These are phyloP conservation scores for Hirsutella minnesotensis DNA, from an alignment of 2,329 filamentous ascomycete species.

Conservation along the genomic window DNA sequence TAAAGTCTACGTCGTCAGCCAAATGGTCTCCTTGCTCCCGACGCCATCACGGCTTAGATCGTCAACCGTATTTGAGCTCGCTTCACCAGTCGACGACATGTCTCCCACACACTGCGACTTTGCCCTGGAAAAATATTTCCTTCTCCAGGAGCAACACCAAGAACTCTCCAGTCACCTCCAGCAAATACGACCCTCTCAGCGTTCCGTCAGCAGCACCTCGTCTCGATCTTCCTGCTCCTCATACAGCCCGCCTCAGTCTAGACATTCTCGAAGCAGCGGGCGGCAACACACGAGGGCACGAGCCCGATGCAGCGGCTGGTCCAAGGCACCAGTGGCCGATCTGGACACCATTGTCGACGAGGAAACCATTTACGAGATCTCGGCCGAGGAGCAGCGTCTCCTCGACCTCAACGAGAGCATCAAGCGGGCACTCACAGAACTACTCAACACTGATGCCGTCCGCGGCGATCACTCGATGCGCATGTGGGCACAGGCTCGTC, in stretches of 20 bases:
- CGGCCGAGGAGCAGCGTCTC: conserved; percentile 39
- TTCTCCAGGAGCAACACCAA: conserved; percentile 42
- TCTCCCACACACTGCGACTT: conserved; percentile 27
- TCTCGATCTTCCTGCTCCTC: conserved; percentile 40
- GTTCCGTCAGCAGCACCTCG: conserved; percentile 19
- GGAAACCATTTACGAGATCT: conserved; percentile 35
- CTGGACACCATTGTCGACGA: conserved; percentile 34
- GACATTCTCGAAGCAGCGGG: conserved; percentile 13
- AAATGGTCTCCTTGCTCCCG: not conserved
- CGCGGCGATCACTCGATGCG: conserved; percentile 38
- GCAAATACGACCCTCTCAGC: conserved; percentile 32
- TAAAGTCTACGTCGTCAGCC: not conserved
- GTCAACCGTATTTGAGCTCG: not conserved
- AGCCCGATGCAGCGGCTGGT: conserved; percentile 21
- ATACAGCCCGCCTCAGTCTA: conserved; percentile 28
- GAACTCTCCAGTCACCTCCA: conserved; percentile 39
- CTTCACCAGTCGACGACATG: conserved; percentile 14
- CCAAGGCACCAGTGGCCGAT: conserved; percentile 12
- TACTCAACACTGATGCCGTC: conserved; percentile 47
- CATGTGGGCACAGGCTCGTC: conserved; percentile 44
- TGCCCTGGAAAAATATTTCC: conserved; percentile 41
- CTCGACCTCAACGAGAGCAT: conserved; percentile 48
- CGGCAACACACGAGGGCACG: conserved; percentile 12
- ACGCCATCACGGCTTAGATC: not conserved
- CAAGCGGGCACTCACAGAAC: conserved; percentile 48